phyloP scores from a whole-genome alignment of 345 rosid genomes.

The Dimocarpus longan region DNA sequence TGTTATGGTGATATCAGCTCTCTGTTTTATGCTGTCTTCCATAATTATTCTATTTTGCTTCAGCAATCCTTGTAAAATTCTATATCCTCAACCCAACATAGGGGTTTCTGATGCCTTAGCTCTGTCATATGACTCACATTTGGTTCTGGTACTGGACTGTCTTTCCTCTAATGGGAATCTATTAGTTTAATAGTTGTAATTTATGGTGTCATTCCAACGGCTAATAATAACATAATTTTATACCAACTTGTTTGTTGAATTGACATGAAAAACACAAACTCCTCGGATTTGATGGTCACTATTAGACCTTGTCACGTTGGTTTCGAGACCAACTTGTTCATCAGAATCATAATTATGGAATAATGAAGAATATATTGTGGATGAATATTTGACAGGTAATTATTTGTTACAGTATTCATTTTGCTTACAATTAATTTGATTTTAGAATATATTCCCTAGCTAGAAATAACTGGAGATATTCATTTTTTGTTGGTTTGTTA shows the following conservation, averaged over 20 bases:
- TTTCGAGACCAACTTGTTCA: background rate
- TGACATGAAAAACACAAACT: background rate
- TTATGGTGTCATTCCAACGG: background rate
- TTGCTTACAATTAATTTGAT: background rate
- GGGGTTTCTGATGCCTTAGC: constrained; percentile 32
- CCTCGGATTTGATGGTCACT: background rate
- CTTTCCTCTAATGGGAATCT: constrained; percentile 1
- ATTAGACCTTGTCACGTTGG: background rate
- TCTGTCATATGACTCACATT: background rate
- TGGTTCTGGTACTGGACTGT: constrained; percentile 15
- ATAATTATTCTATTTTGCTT: constrained; percentile 18
- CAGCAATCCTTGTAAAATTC: constrained; percentile 17
- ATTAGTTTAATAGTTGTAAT: background rate
- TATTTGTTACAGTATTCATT: background rate
- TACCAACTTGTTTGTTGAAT: background rate
- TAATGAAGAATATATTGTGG: background rate
- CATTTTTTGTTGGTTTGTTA: background rate
- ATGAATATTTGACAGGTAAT: background rate
- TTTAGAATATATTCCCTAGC: constrained; percentile 24
- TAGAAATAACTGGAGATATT: background rate
- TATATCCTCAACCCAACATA: constrained; percentile 17
- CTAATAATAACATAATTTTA: background rate
- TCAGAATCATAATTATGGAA: background rate
- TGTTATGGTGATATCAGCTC: constrained; percentile 19
- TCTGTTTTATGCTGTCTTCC: constrained; percentile 27